Conservation (phyloP, 2,329 filamentous ascomycete species). For the Alternaria novae-zelandiae region DNA sequence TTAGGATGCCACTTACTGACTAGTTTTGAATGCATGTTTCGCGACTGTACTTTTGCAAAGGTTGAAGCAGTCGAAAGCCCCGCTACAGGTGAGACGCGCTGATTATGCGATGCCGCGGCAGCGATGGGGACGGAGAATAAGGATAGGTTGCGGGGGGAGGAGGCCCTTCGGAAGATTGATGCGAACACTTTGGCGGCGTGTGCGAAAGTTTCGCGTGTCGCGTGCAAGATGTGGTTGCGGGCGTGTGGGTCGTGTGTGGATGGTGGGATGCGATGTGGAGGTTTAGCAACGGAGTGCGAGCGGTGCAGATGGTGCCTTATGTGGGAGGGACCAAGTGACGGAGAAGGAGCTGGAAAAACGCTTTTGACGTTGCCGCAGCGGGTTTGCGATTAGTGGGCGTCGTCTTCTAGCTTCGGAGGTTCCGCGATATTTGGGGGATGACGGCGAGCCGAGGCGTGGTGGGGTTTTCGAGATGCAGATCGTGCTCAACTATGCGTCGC, state of each 20-base stretch:
- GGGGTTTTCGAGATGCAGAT: conserved; percentile 14
- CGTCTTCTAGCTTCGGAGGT: conserved; percentile 29
- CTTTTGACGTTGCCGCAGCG: conserved; percentile 14
- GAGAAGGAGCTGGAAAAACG: conserved; percentile 26
- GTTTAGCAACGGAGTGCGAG: neutral
- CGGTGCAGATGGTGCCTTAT: conserved; percentile 16
- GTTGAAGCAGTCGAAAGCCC: conserved; percentile 50
- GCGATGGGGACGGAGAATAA: conserved; percentile 75
- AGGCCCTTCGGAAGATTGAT: conserved; percentile 74
- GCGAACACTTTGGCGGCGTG: conserved; percentile 88
- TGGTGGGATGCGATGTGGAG: conserved; percentile 17
- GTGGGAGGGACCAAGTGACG: conserved; percentile 6
- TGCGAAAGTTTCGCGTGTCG: conserved; percentile 25
- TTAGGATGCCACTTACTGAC: conserved; percentile 68
- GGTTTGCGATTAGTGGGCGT: conserved; percentile 16
- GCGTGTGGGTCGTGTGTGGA: conserved; percentile 22
- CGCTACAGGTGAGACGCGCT: conserved; percentile 58
- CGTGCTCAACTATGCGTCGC: conserved; percentile 13
- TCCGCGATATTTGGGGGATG: conserved; percentile 22
- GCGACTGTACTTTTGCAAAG: conserved; percentile 42
- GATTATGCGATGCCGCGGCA: conserved; percentile 71
- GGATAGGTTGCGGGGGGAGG: conserved; percentile 69
- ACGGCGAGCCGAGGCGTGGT: conserved; percentile 17
- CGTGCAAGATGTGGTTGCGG: conserved; percentile 23
- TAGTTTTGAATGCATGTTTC: conserved; percentile 90